Conservation (phyloP, 78 protist species). For the Ministeria vibrans region DNA sequence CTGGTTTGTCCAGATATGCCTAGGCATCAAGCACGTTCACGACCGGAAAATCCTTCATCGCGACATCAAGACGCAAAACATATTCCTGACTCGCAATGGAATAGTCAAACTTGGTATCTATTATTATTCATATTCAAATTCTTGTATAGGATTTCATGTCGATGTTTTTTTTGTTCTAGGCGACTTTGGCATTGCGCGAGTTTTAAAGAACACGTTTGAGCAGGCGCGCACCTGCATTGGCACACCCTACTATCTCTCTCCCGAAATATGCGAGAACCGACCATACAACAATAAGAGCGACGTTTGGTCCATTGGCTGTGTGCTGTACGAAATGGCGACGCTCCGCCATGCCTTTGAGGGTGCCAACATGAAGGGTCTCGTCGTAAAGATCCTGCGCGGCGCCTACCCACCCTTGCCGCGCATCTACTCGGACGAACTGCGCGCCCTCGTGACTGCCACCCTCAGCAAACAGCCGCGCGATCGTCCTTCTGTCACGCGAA, state of each 20-base stretch:
- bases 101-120: conserved; percentile 13
- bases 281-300: conserved; percentile 63
- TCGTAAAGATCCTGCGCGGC: conserved; percentile 20
- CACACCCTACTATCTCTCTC: conserved; percentile 75
- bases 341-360: conserved; percentile 50
- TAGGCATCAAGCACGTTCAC: conserved; percentile 8
- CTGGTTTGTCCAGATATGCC: neutral
- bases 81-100: conserved; percentile 10
- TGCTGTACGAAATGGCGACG: conserved; percentile 55
- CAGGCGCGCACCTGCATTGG: conserved; percentile 4
- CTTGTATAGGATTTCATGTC: too few species aligned
- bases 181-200: conserved; percentile 38
- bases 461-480: neutral
- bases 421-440: conserved; percentile 5
- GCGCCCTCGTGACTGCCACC: neutral
- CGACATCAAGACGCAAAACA: conserved; percentile 41
- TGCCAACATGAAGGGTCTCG: neutral
- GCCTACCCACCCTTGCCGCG: neutral
- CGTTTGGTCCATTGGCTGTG: conserved; percentile 66
- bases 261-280: conserved; percentile 54
- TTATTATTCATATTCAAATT: too few species aligned
- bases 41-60: neutral
- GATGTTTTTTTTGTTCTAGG: too few species aligned
- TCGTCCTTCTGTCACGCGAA: neutral
- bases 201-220: neutral